Conservation (phyloP, 345 rosid genomes). For the Linum lewisii region DNA sequence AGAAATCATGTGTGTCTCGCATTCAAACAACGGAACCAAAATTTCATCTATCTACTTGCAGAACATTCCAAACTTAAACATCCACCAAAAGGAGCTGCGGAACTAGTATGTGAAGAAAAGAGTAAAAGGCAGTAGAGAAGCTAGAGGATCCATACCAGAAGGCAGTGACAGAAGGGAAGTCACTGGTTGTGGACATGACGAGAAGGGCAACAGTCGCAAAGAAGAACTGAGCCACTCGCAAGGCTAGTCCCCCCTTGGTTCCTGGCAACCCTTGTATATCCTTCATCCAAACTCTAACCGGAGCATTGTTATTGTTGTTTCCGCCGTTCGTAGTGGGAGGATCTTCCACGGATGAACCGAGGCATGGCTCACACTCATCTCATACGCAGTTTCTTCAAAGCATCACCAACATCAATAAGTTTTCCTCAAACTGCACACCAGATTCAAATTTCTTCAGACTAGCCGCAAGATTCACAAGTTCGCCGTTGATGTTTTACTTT, state of each 20-base stretch:
- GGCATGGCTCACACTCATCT: slow-evolving; percentile 87
- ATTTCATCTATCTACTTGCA: neutral
- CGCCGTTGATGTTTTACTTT: neutral
- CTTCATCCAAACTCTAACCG: slow-evolving; percentile 56
- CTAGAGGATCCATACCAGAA: slow-evolving; percentile 36
- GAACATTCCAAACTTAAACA: neutral
- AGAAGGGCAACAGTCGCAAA: slow-evolving; percentile 49
- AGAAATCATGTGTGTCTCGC: neutral
- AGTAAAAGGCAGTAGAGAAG: slow-evolving; percentile 1
- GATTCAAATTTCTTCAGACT: neutral
- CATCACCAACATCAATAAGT: neutral
- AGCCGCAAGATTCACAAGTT: neutral
- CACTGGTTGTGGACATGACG: slow-evolving; percentile 63
- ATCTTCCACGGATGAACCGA: slow-evolving; percentile 72
- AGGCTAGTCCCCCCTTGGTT: slow-evolving; percentile 48
- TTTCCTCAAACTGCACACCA: neutral
- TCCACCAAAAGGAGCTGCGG: neutral
- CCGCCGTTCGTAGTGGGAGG: slow-evolving; percentile 41
- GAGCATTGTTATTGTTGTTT: slow-evolving; percentile 17
- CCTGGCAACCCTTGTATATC: slow-evolving; percentile 68
- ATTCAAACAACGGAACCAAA: neutral
- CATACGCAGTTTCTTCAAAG: slow-evolving; percentile 9
- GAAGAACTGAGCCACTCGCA: slow-evolving; percentile 52
- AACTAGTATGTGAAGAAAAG: neutral
- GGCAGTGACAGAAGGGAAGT: slow-evolving; percentile 64